Evolutionary conservation across 768 basidiomycete genomes (phyloP), one percentile per base, ranked within the genome.

Genomic region (Mycena rebaudengoi): DNA sequence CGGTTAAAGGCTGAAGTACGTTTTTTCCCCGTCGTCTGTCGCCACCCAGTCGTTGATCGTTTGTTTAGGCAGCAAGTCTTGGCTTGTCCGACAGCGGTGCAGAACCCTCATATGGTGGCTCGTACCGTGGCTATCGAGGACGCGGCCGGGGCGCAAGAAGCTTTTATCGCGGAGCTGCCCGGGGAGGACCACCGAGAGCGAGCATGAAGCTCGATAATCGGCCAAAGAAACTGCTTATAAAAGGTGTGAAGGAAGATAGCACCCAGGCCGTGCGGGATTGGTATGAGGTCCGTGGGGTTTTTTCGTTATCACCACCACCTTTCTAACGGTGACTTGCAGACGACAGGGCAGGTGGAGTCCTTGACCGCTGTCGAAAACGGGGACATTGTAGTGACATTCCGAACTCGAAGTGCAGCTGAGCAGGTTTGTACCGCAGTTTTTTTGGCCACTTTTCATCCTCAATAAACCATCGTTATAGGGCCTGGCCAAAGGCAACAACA

Each of bases 191-290:
- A 45, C 82, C 88, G 11, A 85, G 90, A 40, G 80, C 82, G 11
- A 94, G 89, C 70, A 91, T 97, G 91, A 92, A 92, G 72, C 85
- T 98, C 28, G 95, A 98, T 75, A 95, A 96, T 71, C 87, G 95
- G 18, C 92, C 95, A 11, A 91, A 89, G 79, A 90, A 87, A 75
- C 78, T 98, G 23, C 76, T 91, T 21, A 80, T 98, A 28, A 90
- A 92, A 71, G 92, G 90, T 35, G 86, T 86, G 10, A 76, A 73
- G 18, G 76, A 81, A 33, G 82, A 84, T 20, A 80, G 80, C 29
- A 64, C 87, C 30, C 87, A 89, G 64, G 83, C 85, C 7, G 78
- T 96, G 62, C 86, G 85, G 65, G 89, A 92, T 68, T 96, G 93
- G 91, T 97, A 91, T 73, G 92, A 94, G 84, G 89, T 92, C 71